Percentiles rank a stretch among this genome's conserved stretches.
Conservation (phyloP, 306 rosid genomes). For the Comarum palustre region DNA sequence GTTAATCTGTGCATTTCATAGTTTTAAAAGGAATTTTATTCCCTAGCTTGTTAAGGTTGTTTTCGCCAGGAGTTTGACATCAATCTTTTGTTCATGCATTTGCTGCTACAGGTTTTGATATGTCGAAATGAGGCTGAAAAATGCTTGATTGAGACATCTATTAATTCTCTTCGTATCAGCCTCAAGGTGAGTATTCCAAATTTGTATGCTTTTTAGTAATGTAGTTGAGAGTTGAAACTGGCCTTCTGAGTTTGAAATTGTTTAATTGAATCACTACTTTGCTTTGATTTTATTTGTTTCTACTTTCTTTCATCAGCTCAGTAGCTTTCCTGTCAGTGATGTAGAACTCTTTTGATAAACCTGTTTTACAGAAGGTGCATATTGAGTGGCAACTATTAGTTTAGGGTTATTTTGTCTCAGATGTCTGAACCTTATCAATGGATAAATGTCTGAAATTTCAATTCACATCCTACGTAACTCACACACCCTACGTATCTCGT, state of each 20-base stretch:
- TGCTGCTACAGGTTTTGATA: slow-evolving; percentile 71
- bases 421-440: not conserved
- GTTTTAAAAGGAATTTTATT: not conserved
- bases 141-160: slow-evolving; percentile 91
- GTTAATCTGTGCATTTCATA: not conserved
- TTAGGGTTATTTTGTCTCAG: not conserved
- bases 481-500: too few relatives aligned
- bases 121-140: slow-evolving; percentile 96
- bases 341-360: not conserved
- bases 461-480: not conserved
- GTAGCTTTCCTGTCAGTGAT: not conserved
- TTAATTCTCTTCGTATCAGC: slow-evolving; percentile 89
- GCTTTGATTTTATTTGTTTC: not conserved
- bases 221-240: not conserved
- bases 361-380: not conserved
- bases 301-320: not conserved
- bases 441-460: not conserved
- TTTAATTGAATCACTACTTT: not conserved
- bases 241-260: not conserved
- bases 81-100: slow-evolving; percentile 8
- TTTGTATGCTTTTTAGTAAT: not conserved
- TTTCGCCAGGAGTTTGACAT: not conserved
- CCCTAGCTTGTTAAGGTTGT: not conserved
- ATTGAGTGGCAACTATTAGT: not conserved
- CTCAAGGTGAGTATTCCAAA: slow-evolving; percentile 60